Evolutionary conservation across 2,329 filamentous ascomycete genomes (phyloP).

Genomic region (Fusarium pseudoanthophilum): DNA sequence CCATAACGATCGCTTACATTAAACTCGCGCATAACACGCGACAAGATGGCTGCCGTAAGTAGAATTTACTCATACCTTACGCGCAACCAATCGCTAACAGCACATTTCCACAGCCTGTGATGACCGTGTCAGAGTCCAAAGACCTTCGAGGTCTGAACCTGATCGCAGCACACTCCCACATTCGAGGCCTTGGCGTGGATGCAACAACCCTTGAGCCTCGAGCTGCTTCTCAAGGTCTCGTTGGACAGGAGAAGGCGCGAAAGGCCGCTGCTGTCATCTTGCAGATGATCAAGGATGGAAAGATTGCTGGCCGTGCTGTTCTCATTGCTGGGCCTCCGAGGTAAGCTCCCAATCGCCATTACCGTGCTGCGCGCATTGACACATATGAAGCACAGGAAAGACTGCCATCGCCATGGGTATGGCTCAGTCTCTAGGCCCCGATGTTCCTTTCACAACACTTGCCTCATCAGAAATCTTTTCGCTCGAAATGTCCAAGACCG

Average conservation of each 20-base stretch:
- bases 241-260: conserved; percentile 95
- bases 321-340: conserved; percentile 94
- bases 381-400: conserved; percentile 81
- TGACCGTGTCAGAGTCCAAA: conserved; percentile 92
- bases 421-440: conserved; percentile 92
- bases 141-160: conserved; percentile 97
- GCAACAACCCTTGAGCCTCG: conserved; percentile 89
- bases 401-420: conserved; percentile 99
- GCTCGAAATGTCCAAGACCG: conserved; percentile 99
- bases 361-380: conserved; percentile 30
- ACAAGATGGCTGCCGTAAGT: conserved; percentile 66
- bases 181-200: conserved; percentile 94
- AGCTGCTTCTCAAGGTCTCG: conserved; percentile 86
- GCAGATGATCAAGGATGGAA: conserved; percentile 99
- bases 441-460: conserved; percentile 96
- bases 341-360: conserved; percentile 51
- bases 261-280: conserved; percentile 96
- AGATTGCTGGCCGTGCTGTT: conserved; percentile 95
- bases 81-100: conserved; percentile 33
- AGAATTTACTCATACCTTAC: conserved; percentile 9
- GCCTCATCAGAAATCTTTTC: conserved; percentile 98
- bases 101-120: conserved; percentile 59
- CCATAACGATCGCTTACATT: conserved; percentile 10
- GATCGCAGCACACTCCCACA: conserved; percentile 98
- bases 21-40: conserved; percentile 34